Conservation (phyloP, 306 rosid species). For the Citrullus amarus region DNA sequence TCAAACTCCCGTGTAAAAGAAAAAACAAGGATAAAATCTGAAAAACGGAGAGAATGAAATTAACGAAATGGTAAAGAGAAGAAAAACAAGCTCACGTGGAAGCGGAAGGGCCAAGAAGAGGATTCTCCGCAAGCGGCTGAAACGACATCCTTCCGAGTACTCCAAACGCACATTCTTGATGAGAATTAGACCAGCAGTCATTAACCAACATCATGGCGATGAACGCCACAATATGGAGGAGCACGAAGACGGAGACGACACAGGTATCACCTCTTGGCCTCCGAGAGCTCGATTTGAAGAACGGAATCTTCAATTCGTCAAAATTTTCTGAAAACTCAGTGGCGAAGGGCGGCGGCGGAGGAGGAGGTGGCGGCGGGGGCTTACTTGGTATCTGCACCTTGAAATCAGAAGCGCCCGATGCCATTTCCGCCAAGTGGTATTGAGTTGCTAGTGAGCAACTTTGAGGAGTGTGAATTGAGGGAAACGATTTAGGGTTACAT, state of each 20-base stretch:
- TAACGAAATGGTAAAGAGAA: background rate
- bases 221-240: conserved; percentile 61
- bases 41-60: background rate
- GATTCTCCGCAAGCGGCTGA: conserved; percentile 77
- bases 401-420: conserved; percentile 24
- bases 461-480: background rate
- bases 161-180: conserved; percentile 46
- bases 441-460: conserved; percentile 1
- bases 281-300: conserved; percentile 22
- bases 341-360: conserved; percentile 3
- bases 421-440: conserved; percentile 11
- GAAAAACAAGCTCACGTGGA: conserved; percentile 47
- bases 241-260: conserved; percentile 69
- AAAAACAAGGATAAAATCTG: background rate
- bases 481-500: background rate
- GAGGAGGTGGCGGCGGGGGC: conserved; percentile 8
- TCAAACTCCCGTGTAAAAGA: background rate
- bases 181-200: conserved; percentile 69
- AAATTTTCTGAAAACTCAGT: conserved; percentile 13
- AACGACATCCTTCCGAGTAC: conserved; percentile 66
- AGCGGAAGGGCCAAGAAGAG: conserved; percentile 83
- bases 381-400: conserved; percentile 39
- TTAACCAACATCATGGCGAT: conserved; percentile 59
- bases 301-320: conserved; percentile 25
- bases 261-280: conserved; percentile 55